Percentiles rank a stretch among this genome's conserved stretches.
Evolutionary conservation across 306 rosid species (phyloP).

Genomic region (Mimosa pudica): DNA sequence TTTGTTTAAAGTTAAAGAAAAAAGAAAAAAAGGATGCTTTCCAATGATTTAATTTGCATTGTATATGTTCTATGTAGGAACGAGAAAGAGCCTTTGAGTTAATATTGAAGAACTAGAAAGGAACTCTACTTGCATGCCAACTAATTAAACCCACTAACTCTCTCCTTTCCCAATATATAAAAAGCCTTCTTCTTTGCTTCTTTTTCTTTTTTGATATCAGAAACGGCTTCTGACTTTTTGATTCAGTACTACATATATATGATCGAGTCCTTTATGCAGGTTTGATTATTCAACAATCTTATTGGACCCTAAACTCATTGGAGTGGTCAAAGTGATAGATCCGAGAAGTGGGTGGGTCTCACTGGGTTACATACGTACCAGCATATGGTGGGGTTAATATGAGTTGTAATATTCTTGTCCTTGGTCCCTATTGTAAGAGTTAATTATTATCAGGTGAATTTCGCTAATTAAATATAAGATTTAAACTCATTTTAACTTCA

Average conservation of each 20-base stretch:
- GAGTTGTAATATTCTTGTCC: background rate
- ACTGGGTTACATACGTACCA: background rate
- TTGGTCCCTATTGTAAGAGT: too few relatives aligned
- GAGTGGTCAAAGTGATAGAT: background rate
- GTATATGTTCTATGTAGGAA: background rate
- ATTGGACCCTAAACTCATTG: background rate
- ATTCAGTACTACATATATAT: conserved; percentile 34
- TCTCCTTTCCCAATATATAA: conserved; percentile 34
- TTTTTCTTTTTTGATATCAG: conserved; percentile 31
- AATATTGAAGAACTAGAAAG: background rate
- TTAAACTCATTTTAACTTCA: too few relatives aligned
- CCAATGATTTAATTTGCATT: background rate
- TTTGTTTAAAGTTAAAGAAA: background rate
- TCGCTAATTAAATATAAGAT: too few relatives aligned
- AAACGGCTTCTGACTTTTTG: conserved; percentile 30
- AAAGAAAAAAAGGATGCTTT: background rate
- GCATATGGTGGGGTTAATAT: background rate
- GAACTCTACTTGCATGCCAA: background rate
- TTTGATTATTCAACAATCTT: background rate
- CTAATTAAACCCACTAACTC: conserved; percentile 21
- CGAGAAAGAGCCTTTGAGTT: background rate
- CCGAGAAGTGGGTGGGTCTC: background rate
- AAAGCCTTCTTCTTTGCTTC: conserved; percentile 8
- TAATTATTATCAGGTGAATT: too few relatives aligned
- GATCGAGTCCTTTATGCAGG: background rate